These are phyloP conservation scores for Beauveria scarabaeidicola DNA, from an alignment of 2,329 filamentous ascomycete genomes.

Conservation along the genomic window DNA sequence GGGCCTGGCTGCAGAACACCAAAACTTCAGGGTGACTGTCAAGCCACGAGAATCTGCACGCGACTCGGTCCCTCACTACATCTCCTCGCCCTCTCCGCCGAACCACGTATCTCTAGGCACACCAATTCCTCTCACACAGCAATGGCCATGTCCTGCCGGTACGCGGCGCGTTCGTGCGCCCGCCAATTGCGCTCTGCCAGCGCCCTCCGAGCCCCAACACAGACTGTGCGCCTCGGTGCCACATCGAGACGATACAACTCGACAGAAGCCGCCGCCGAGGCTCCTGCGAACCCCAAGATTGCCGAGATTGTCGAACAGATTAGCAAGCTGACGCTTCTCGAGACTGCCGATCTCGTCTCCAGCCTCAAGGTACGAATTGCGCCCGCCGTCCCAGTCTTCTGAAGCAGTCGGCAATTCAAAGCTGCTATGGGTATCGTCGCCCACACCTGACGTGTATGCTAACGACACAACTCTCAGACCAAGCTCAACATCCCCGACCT, in stretches of 20 bases:
- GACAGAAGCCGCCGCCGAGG: slow-evolving; percentile 54
- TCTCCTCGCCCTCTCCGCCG: slow-evolving; percentile 9
- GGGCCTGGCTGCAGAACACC: slow-evolving; percentile 16
- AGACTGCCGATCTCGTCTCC: slow-evolving; percentile 93
- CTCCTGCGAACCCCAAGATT: slow-evolving; percentile 78
- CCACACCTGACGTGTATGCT: background rate
- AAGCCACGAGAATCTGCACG: slow-evolving; percentile 16
- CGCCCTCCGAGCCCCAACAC: slow-evolving; percentile 39
- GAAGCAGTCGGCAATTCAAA: background rate
- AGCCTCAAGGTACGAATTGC: slow-evolving; percentile 70
- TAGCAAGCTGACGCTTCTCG: slow-evolving; percentile 91
- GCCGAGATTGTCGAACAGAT: slow-evolving; percentile 94
- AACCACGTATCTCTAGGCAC: slow-evolving; percentile 21
- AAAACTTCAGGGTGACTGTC: slow-evolving; percentile 31
- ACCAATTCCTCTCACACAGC: slow-evolving; percentile 22
- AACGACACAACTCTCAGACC: slow-evolving; percentile 44
- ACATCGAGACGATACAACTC: slow-evolving; percentile 76
- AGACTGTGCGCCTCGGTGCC: slow-evolving; percentile 35
- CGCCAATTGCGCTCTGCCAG: slow-evolving; percentile 48
- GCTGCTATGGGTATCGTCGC: background rate
- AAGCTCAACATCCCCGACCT: slow-evolving; percentile 97
- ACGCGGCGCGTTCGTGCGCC: slow-evolving; percentile 56
- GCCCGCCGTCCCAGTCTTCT: background rate
- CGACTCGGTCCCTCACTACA: slow-evolving; percentile 13
- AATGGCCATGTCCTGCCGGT: slow-evolving; percentile 57